Conservation (phyloP, 169 alveolate species). For the Babesia sp. region DNA sequence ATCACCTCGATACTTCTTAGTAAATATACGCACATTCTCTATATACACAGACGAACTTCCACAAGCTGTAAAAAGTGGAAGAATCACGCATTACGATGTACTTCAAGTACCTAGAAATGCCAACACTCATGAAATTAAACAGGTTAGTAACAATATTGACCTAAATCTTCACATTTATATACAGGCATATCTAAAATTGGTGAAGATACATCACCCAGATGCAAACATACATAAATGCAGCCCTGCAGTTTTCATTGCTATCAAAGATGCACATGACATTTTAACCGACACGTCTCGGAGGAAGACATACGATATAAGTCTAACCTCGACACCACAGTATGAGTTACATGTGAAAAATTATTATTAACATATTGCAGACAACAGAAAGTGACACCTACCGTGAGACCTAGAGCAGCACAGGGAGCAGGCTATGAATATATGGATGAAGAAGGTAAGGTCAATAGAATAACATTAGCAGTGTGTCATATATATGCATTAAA, state of each 20-base stretch:
- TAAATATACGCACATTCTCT: slow-evolving; percentile 6
- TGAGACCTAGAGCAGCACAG: too few species aligned
- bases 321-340: too few species aligned
- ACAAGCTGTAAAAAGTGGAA: slow-evolving; percentile 32
- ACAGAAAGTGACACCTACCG: too few species aligned
- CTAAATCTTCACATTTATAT: not conserved
- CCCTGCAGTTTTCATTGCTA: slow-evolving; percentile 41
- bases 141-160: slow-evolving; percentile 17
- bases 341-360: too few species aligned
- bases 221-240: slow-evolving; percentile 26
- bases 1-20: not conserved
- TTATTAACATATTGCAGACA: too few species aligned
- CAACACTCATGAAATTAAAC: slow-evolving; percentile 7
- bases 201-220: slow-evolving; percentile 65
- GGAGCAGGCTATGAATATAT: too few species aligned
- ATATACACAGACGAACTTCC: slow-evolving; percentile 11
- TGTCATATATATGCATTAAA: too few species aligned
- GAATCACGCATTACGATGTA: slow-evolving; percentile 59
- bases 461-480: too few species aligned
- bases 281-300: slow-evolving; percentile 35
- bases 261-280: slow-evolving; percentile 64
- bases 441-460: too few species aligned
- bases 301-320: slow-evolving; percentile 20
- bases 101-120: slow-evolving; percentile 34
- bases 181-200: slow-evolving; percentile 57